Evolutionary conservation across 768 basidiomycete species (phyloP).

Genomic region (Lactarius evosmus): DNA sequence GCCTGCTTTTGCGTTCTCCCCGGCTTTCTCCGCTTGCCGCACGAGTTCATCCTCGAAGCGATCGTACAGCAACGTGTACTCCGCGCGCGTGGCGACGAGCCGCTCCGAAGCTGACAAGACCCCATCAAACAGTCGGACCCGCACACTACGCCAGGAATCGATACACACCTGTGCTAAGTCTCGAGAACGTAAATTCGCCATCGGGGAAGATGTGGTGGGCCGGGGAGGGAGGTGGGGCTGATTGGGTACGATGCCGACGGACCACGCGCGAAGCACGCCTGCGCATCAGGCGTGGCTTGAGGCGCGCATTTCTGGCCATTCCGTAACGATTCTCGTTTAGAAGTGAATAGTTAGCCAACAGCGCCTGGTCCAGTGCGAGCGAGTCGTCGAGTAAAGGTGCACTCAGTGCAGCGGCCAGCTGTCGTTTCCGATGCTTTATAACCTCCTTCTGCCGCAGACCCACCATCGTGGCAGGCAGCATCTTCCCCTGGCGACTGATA

Average conservation of each 20-base stretch:
- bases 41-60: conserved; percentile 74
- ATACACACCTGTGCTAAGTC: conserved; percentile 70
- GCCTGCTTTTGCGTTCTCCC: conserved; percentile 49
- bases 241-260: conserved; percentile 39
- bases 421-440: conserved; percentile 63
- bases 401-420: conserved; percentile 67
- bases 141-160: conserved; percentile 28
- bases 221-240: conserved; percentile 38
- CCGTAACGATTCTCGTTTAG: conserved; percentile 12
- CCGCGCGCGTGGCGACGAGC: conserved; percentile 61
- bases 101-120: conserved; percentile 63
- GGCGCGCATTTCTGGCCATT: conserved; percentile 6
- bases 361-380: conserved; percentile 73
- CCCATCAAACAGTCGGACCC: conserved; percentile 28
- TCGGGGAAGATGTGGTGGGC: conserved; percentile 43
- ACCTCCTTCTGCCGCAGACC: conserved; percentile 75
- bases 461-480: conserved; percentile 59
- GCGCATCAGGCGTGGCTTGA: conserved; percentile 47
- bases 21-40: conserved; percentile 59
- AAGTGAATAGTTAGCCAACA: conserved; percentile 47
- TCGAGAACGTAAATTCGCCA: conserved; percentile 57
- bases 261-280: conserved; percentile 51
- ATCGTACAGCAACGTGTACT: conserved; percentile 60
- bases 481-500: conserved; percentile 41
- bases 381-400: conserved; percentile 64